Base-by-base conservation (phyloP, 768 basidiomycete genomes). In the Auriscalpium vulgare region DNA sequence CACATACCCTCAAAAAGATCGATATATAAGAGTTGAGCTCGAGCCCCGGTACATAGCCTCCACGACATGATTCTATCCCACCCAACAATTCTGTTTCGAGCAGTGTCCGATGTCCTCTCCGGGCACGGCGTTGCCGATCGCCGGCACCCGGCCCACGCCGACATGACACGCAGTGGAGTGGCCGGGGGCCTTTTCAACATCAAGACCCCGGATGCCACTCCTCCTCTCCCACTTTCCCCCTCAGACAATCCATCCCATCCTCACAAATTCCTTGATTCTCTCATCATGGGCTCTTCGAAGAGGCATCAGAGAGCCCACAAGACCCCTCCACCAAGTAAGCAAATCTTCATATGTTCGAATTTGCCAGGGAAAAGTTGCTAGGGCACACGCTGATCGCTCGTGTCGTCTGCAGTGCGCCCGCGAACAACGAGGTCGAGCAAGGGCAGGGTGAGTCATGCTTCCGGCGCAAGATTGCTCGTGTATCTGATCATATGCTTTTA, bases 401-500 rank as follows among this genome's bases (percentile, higher is more conserved):
- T 29, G 29, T 7, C 59, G 56, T 58, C 50, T 53, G 38, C 70
- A 82, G 82, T 75, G 66, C 78, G 81, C 62, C 73, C 80, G 43
- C 78, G 81, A 59, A 80, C 73, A 62, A 83, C 81, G 60, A 77
- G 81, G 72, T 80, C 79, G 34, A 74, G 71, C 58, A 79, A 77
- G 66, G 81, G 77, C 67, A 78, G 73, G 75, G 80, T 79, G 58
- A 72, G 79, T 58, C 68, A 47, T 34, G 52, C 48, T 45, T 57
- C 46, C 40, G n/a, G 37, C 14, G 34, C n/a, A 11, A 37, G 16
- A 23, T 57, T 38, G 44, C 43, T 17, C 37, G 8, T 46, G 43
- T 8, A 23, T 62, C 50, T 19, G 34, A 36, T 38, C 10, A 3
- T 51, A 54, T 52, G 11, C 54, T 47, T 37, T 9, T 51, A 29